Base-by-base conservation (phyloP, 176 grass and related monocot species). In the Thinopyrum elongatum region DNA sequence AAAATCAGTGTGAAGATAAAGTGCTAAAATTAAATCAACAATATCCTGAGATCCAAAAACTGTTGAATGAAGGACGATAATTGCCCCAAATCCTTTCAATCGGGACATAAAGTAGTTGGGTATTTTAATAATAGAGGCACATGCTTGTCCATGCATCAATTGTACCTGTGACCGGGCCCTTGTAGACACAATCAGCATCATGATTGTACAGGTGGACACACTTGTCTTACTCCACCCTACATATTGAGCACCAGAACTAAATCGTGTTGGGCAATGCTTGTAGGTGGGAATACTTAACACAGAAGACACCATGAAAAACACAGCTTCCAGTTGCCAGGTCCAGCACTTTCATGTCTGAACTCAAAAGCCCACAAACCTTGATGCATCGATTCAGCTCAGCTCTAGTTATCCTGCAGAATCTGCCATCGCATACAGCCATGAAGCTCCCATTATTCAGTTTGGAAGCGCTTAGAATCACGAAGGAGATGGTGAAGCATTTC, bases 71-170 rank as follows among this genome's bases (percentile, higher is more conserved):
- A 70, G 47, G 64, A 80, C 26, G 19, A 28, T 63, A 73, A 86
- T 86, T 71, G 13, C 66, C 9, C 13, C 63, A 29, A 80, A 86
- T 49, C 66, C 4, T 63, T 70, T 70, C 66, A 63, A 22, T 80
- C 66, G 34, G 51, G 7, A 47, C 21, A 80, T 60, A 80, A 22
- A 86, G 77, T 72, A 13, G 66, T 80, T 62, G 60, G 53, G 22
- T 25, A 64, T 49, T 86, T 80, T 71, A 46, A 80, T 80, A 42
- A 12, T 62, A 31, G 66, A 72, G 25, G 66, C 66, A 86, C 84
- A 86, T 86, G 85, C 77, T 64, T 19, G 76, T 78, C 65, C 76
- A 80, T 19, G 22, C 66, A 63, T 80, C 38, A 86, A 86, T 80
- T 44, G 62, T 80, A 61, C 35, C 58, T 47, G 55, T 29, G 35